Conservation (phyloP, 345 rosid genomes). For the Geranium brycei region DNA sequence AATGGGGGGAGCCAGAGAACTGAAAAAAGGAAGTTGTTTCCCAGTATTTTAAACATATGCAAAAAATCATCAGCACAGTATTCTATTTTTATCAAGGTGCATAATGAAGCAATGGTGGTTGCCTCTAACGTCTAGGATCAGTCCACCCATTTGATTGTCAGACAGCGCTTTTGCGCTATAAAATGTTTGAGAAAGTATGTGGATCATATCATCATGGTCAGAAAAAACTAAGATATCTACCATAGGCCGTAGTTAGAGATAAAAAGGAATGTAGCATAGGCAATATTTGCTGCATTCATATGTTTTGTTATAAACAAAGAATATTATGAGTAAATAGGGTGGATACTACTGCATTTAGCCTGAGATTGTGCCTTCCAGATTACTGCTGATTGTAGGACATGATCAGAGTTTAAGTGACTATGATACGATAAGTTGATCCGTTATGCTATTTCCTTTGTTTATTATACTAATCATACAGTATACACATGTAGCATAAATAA, state of each 20-base stretch:
- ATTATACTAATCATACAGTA: no score
- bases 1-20: no score
- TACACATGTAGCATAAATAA: no score
- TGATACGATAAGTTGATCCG: no score
- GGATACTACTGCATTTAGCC: no score
- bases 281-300: background rate
- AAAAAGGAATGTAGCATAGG: background rate
- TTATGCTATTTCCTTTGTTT: no score
- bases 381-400: no score
- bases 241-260: background rate
- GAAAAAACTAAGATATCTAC: background rate
- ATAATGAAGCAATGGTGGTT: background rate
- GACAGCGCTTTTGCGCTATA: background rate
- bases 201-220: background rate
- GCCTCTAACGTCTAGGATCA: background rate
- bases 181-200: background rate
- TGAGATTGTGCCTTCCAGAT: no score
- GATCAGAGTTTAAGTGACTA: no score
- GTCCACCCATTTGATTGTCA: background rate
- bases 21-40: background rate
- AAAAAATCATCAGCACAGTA: background rate
- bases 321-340: no score
- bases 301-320: background rate
- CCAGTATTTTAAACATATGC: background rate
- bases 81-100: background rate